Base-by-base conservation (phyloP, 495 filamentous ascomycete species). In the Penicillium pancosmium region DNA sequence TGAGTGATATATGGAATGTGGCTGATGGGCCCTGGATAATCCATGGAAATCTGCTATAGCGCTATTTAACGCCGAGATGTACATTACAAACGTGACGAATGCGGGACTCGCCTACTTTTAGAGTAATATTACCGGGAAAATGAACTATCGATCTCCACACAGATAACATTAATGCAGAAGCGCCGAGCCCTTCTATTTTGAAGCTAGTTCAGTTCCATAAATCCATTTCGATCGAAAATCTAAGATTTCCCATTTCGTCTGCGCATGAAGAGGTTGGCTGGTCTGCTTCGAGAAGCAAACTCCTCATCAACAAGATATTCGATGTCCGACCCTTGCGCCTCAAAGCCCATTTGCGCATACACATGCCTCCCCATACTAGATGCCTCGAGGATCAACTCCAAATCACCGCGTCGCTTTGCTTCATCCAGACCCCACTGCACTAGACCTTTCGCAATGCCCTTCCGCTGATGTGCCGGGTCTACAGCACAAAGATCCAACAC, bases 1-100 rank as follows among this genome's bases (percentile, higher is more conserved):
- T 73, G 62, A 66, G 63, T 36, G 73, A 78, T 58, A 41, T 71
- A n/a, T 76, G 75, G 73, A 78, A 68, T 61, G 67, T 76, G 16
- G 73, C 73, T 35, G 75, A 78, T 63, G 73, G 72, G 11, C 75
- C 73, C 5, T 78, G 75, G 75, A 67, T 78, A 54, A 71, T 78
- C 36, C 67, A 76, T 46, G 73, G 70, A 13, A 67, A 67, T 57
- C 62, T 67, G 13, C 34, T 62, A 27, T 62, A 44, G 16, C 16
- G 13, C 41, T 19, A 5, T 2, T 15, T n/a, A 44, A 5, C 15
- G 16, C 16, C n/a, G 0, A 19, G 3, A 8, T 16, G 15, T 9
- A 44, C 16, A 44, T 40, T 12, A 13, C 2, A 4, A 40, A n/a
- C 23, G 10, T 40, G 3, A n/a, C 11, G 11, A 12, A 13, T 40